phyloP scores from a whole-genome alignment of 441 rosid genomes.

The Gossypium davidsonii region DNA sequence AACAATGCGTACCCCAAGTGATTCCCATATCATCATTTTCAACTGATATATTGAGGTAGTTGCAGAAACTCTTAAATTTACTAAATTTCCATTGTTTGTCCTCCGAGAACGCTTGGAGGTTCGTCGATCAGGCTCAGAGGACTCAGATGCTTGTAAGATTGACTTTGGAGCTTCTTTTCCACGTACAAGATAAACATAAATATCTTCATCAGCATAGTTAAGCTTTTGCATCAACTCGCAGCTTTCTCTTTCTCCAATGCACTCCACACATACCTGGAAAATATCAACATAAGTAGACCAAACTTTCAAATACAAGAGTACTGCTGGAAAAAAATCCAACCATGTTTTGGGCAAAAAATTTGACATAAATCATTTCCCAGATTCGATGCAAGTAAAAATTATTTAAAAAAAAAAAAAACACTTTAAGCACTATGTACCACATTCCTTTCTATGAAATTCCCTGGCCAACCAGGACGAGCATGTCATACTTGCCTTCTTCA shows the following conservation, averaged over 20 bases:
- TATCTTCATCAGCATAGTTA: constrained; percentile 68
- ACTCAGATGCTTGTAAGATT: constrained; percentile 71
- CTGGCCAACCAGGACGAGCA: neutral
- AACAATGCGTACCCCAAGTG: constrained; percentile 76
- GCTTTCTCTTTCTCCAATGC: constrained; percentile 96
- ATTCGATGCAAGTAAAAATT: neutral
- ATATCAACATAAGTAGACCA: neutral
- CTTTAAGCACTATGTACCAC: neutral
- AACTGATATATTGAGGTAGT: constrained; percentile 82
- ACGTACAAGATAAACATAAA: constrained; percentile 66
- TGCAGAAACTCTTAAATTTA: constrained; percentile 82
- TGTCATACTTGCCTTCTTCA: neutral
- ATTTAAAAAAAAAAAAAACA: neutral
- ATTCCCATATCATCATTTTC: constrained; percentile 99
- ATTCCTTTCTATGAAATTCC: neutral
- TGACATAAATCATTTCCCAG: neutral
- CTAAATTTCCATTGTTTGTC: constrained; percentile 63
- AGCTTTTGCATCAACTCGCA: constrained; percentile 86
- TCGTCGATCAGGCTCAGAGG: constrained; percentile 71
- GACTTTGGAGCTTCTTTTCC: constrained; percentile 96
- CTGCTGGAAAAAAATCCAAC: neutral
- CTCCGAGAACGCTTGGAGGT: constrained; percentile 85
- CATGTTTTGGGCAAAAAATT: neutral
- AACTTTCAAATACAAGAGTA: neutral
- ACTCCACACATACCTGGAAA: constrained; percentile 71